Base-by-base conservation (phyloP, 495 filamentous ascomycete species). In the Massariosphaeria phaeospora region DNA sequence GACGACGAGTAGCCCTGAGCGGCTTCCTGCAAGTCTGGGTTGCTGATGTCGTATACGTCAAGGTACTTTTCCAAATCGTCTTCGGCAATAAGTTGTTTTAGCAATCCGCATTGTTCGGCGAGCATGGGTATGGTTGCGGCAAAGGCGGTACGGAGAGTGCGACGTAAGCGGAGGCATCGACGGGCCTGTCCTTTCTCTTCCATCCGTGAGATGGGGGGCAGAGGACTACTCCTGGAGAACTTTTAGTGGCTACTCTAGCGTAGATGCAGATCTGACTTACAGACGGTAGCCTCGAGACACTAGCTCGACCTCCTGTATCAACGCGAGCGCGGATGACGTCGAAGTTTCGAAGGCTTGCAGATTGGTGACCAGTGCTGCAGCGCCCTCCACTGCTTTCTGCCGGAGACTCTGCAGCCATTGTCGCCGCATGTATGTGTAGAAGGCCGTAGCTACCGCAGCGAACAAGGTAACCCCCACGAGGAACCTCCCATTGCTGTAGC, bases 281-380 rank as follows among this genome's bases (percentile, higher is more conserved):
- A 98, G 80, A 67, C 87, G 79, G 68, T 97, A 98, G 43, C 93
- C 93, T 61, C 91, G 80, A 33, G 91, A 91, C 11, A 97, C 91
- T 43, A 97, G 76, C 70, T 97, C 93, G 17, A 97, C 91, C 68
- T 98, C 93, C 71, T 97, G 91, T 54, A 98, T 86, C 45, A 96
- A 79, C 27, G 84, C 84, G 27, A 98, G 75, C 1, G 89, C 85
- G 23, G 89, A 83, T 46, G 84, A 84, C 29, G 80, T 84, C 26
- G 86, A 84, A 26, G 84, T 80, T 68, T 97, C 90, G 56, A 94
- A 89, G 20, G 85, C 82, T 59, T 93, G 91, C 33, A 89, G 81
- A 57, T 80, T 82, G 23, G 80, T 73, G 50, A 94, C 83, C 53
- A 97, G 85, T 0, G 69, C 64, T 8, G 81, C 79, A n/a, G 86